A percentile compares a stretch with the other conserved stretches of the same genome.
Evolutionary conservation across 139 green algal species (phyloP).

Genomic region (Chlamydomonas sp.): DNA sequence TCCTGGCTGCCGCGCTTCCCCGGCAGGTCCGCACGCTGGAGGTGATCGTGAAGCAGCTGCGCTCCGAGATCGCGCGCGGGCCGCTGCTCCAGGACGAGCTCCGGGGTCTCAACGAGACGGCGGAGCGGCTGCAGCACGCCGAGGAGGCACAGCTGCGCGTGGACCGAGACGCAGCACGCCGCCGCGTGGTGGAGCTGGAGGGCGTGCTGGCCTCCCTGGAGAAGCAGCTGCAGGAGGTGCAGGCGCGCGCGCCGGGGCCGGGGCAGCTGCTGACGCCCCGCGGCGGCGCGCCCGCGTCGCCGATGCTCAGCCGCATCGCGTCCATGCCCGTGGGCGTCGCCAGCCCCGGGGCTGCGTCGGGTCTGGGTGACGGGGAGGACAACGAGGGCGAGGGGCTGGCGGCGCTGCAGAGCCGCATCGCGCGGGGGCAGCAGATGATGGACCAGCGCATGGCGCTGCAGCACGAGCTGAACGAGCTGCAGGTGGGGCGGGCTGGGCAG

Average conservation of each 20-base stretch:
- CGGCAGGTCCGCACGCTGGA: slow-evolving; percentile 33
- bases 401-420: slow-evolving; percentile 6
- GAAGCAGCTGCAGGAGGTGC: background rate
- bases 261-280: too few species aligned
- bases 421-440: slow-evolving; percentile 27
- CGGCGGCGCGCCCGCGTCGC: too few species aligned
- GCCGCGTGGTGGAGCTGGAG: slow-evolving; percentile 15
- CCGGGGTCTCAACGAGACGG: slow-evolving; percentile 25
- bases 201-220: background rate
- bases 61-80: slow-evolving; percentile 21
- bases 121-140: slow-evolving; percentile 25
- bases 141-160: slow-evolving; percentile 16
- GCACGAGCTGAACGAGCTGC: slow-evolving; percentile 28
- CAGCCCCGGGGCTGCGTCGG: too few species aligned
- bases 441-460: slow-evolving; percentile 10
- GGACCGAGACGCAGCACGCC: slow-evolving; percentile 14
- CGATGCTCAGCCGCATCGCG: too few species aligned
- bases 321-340: background rate
- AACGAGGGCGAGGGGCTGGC: background rate
- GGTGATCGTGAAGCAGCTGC: slow-evolving; percentile 30
- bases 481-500: background rate
- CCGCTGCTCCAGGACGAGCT: slow-evolving; percentile 23
- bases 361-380: background rate
- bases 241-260: background rate
- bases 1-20: background rate